Percentiles rank a stretch among this genome's conserved stretches.
Conservation (phyloP, 2,329 filamentous ascomycete species). For the Colletotrichum neosansevieriae region DNA sequence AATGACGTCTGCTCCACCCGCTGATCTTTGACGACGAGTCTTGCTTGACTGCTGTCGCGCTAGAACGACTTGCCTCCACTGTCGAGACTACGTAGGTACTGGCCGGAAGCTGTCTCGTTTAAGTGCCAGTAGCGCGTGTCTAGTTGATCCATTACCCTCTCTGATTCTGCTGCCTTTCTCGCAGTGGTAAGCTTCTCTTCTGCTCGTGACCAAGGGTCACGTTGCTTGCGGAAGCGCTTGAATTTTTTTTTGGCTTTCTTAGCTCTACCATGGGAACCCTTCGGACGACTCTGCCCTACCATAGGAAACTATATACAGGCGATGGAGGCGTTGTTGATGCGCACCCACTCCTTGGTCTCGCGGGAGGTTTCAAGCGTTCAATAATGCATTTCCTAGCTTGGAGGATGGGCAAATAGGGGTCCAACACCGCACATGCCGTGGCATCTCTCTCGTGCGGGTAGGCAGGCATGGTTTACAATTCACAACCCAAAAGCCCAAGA, state of each 20-base stretch:
- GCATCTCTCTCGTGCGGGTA: conserved; percentile 7
- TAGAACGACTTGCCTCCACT: conserved; percentile 15
- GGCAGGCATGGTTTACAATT: conserved; percentile 1
- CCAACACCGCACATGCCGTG: conserved; percentile 19
- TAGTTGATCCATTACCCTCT: background rate
- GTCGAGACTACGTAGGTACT: background rate
- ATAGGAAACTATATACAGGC: background rate
- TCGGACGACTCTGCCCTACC: background rate
- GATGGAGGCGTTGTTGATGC: background rate
- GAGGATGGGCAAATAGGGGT: conserved; percentile 30
- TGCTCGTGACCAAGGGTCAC: conserved; percentile 14
- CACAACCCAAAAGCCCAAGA: conserved; percentile 7
- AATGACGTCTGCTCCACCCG: conserved; percentile 38
- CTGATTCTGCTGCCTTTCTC: conserved; percentile 6
- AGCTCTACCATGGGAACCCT: conserved; percentile 3
- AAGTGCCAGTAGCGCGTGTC: conserved; percentile 28
- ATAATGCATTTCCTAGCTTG: conserved; percentile 21
- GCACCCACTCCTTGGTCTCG: background rate
- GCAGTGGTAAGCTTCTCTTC: background rate
- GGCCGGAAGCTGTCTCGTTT: conserved; percentile 6
- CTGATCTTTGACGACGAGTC: conserved; percentile 41
- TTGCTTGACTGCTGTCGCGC: conserved; percentile 28
- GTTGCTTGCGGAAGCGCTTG: conserved; percentile 8
- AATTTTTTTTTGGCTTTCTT: background rate
- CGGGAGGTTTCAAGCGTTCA: conserved; percentile 34